Base-by-base conservation (phyloP, 495 filamentous ascomycete species). In the Aspergillus hancockii region DNA sequence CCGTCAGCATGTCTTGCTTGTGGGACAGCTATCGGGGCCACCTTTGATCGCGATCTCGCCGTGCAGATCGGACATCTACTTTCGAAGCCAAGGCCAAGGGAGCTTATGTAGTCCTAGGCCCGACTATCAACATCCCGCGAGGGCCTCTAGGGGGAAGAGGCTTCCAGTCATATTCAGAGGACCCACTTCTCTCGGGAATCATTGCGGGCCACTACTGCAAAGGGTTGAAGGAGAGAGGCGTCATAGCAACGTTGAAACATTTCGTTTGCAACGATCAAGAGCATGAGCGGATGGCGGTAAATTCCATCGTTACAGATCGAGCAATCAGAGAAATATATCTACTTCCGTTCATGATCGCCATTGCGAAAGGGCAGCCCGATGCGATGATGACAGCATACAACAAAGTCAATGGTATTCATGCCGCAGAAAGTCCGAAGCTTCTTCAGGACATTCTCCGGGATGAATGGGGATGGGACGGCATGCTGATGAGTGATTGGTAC, bases 361-460 rank as follows among this genome's bases (percentile, higher is more conserved):
- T 90, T 38, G 69, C 79, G 3, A 79, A 84, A 21, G 71, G 76
- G 1, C 69, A 80, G 31, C 86, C 88, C 1, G 79, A 75, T 34
- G 82, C 84, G 1, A 75, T 91, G 34, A 92, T 93, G 90, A 88
- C 85, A 25, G 79, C 83, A 32, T 93, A 92, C 61, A 91, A 90
- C 57, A 84, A 86, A 50, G 78, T 92, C 30, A 91, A 92, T 68
- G 90, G 89, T 0, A 72, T 73, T 3, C 88, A 89, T 65, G 86
- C 84, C 16, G 83, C 81, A 61, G 86, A 88, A 72, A 88, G 85
- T 56, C 68, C 74, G 3, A 70, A 75, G 23, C 60, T 89, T 2
- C 61, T 92, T 4, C 75, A 81, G 25, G 74, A 81, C 28, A 81
- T 91, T 25, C 67, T 93, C 38, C 80, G 90, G 19, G 78, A 81